Conservation (phyloP, 306 rosid genomes). For the Vicia sativa region DNA sequence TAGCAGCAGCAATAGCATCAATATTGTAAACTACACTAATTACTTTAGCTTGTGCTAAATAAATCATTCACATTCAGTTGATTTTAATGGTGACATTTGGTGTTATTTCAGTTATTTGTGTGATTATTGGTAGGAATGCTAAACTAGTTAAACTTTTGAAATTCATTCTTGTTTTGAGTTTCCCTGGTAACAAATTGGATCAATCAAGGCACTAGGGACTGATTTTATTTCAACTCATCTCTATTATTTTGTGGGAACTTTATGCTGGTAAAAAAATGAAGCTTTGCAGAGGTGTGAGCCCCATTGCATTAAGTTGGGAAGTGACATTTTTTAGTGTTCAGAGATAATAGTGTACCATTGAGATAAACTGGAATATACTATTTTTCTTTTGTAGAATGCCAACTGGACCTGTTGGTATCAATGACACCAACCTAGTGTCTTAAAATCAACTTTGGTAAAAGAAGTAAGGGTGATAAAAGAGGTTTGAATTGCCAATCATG, state of each 20-base stretch:
- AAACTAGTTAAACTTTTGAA: no score
- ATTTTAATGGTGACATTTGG: neutral
- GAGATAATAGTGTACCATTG: neutral
- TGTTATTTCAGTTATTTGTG: no score
- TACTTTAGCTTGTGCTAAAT: neutral
- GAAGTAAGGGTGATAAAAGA: no score
- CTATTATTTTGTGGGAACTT: no score
- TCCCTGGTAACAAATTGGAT: no score
- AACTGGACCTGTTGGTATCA: neutral
- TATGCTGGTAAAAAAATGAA: no score
- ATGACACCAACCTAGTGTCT: neutral
- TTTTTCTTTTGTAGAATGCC: neutral
- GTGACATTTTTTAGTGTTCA: neutral
- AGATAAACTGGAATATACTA: neutral
- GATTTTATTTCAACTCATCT: no score
- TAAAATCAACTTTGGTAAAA: neutral
- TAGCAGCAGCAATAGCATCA: conserved; percentile 21
- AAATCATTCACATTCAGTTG: neutral
- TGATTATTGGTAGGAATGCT: neutral
- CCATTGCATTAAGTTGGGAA: neutral
- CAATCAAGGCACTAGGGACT: no score
- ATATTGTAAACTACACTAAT: neutral
- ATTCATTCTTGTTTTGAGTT: no score
- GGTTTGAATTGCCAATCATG: no score
- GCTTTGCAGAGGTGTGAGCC: neutral